Conservation (phyloP, 106 monocot genomes). For the Gastrodia elata region DNA sequence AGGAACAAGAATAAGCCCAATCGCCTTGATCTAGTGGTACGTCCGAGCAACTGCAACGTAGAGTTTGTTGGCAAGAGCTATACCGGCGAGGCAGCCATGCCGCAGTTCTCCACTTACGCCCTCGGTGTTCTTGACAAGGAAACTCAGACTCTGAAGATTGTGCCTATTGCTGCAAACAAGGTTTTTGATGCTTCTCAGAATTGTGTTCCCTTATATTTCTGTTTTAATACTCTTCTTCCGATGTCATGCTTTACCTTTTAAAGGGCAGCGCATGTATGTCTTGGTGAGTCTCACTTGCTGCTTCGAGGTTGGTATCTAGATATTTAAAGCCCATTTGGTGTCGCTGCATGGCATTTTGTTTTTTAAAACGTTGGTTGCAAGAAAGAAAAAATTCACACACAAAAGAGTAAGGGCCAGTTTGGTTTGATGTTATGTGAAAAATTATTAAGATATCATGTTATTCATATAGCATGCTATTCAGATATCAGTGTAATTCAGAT, state of each 20-base stretch:
- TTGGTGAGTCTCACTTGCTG: neutral
- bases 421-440: no score
- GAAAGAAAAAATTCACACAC: no score
- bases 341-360: no score
- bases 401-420: no score
- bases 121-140: conserved; percentile 95
- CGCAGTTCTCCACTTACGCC: conserved; percentile 58
- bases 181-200: conserved; percentile 16
- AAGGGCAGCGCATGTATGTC: neutral
- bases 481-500: no score
- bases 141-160: conserved; percentile 47
- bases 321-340: no score
- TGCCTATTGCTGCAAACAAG: conserved; percentile 81
- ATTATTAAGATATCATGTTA: no score
- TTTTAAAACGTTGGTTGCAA: no score
- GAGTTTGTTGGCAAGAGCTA: conserved; percentile 83
- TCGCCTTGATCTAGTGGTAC: conserved; percentile 53
- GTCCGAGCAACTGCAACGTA: conserved; percentile 25
- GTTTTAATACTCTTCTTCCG: neutral
- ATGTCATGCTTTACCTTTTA: neutral
- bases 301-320: neutral
- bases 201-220: neutral
- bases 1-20: conserved; percentile 22
- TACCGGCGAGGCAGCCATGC: conserved; percentile 57
- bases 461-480: no score